Base-by-base conservation (phyloP, 441 rosid genomes). In the Metrosideros polymorpha region DNA sequence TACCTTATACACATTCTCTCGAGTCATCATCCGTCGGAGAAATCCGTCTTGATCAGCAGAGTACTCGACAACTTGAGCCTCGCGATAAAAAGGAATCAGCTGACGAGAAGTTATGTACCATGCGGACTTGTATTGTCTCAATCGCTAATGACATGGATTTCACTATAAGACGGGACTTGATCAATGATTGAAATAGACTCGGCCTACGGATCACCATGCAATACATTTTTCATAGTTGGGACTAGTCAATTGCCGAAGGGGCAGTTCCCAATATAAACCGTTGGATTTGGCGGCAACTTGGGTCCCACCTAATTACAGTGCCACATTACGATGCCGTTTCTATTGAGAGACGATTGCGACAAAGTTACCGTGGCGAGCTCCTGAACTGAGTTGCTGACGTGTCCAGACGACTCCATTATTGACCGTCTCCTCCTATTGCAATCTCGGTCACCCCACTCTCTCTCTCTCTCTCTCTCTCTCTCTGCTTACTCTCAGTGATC, bases 101-200 rank as follows among this genome's bases (percentile, higher is more conserved):
- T 6, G 7, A 2, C 2, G 0, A 0, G 32, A 56, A 57, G 59
- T 55, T 24, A 55, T 10, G 59, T 55, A 25, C 29, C 5, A 0
- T 9, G 12, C n/a, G 25, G 59, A 25, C 27, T 2, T 25, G 14
- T 1, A 55, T n/a, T 0, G 2, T 55, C 14, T n/a, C n/a, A 25
- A 24, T 24, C 57, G 7, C 17, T 27, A 12, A 6, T 27, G 63
- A 56, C 30, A 14, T 25, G 14, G 4, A n/a, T n/a, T 13, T 57
- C 35, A n/a, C 30, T 3, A 13, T 3, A 35, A 57, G 66, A 3
- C 0, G 13, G 4, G 30, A 19, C 12, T 19, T 5, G 14, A 35
- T 66, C 77, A 19, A 66, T 0, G 17, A 17, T 27, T 9, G 30
- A 25, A 6, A 56, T 27, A 15, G 25, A 19, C 27, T 53, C 25